phyloP scores from a whole-genome alignment of 2,329 filamentous ascomycete species.

The Monosporascus sp. region DNA sequence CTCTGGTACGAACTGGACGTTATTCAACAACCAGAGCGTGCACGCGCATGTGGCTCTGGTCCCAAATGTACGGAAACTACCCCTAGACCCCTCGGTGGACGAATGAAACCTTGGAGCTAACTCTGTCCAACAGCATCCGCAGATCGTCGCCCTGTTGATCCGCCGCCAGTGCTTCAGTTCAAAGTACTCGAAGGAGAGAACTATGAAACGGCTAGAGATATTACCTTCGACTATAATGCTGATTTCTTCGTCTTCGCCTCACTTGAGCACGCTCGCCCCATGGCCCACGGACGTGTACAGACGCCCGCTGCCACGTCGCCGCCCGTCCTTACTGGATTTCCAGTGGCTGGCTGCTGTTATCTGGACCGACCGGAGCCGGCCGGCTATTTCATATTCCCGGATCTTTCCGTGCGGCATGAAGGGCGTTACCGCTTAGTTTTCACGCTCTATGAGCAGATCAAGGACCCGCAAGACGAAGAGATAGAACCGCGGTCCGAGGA shows the following conservation, averaged over 20 bases:
- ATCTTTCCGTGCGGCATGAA: slow-evolving; percentile 92
- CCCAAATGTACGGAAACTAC: slow-evolving; percentile 67
- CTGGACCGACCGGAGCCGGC: slow-evolving; percentile 75
- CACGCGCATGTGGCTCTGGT: slow-evolving; percentile 89
- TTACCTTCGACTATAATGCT: slow-evolving; percentile 89
- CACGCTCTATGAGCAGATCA: slow-evolving; percentile 89
- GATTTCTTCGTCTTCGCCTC: slow-evolving; percentile 98
- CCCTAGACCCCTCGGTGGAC: slow-evolving; percentile 2
- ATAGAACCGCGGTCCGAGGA: slow-evolving; percentile 38
- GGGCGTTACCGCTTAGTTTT: slow-evolving; percentile 89
- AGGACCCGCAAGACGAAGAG: slow-evolving; percentile 77
- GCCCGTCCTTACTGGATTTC: slow-evolving; percentile 88
- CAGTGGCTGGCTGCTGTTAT: slow-evolving; percentile 93
- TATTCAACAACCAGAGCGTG: slow-evolving; percentile 90
- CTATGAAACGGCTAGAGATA: slow-evolving; percentile 57
- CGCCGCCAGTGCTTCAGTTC: slow-evolving; percentile 88
- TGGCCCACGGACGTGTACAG: slow-evolving; percentile 74
- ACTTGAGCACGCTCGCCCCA: slow-evolving; percentile 76
- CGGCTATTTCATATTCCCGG: slow-evolving; percentile 97
- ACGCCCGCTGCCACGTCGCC: slow-evolving; percentile 63
- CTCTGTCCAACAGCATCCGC: slow-evolving; percentile 57
- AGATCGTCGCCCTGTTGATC: slow-evolving; percentile 88
- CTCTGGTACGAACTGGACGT: slow-evolving; percentile 81
- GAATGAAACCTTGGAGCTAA: slow-evolving; percentile 6
- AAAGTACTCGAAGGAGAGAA: slow-evolving; percentile 72